Evolutionary conservation across 768 basidiomycete species (phyloP).

Genomic region (Leucocoprinus sp.): DNA sequence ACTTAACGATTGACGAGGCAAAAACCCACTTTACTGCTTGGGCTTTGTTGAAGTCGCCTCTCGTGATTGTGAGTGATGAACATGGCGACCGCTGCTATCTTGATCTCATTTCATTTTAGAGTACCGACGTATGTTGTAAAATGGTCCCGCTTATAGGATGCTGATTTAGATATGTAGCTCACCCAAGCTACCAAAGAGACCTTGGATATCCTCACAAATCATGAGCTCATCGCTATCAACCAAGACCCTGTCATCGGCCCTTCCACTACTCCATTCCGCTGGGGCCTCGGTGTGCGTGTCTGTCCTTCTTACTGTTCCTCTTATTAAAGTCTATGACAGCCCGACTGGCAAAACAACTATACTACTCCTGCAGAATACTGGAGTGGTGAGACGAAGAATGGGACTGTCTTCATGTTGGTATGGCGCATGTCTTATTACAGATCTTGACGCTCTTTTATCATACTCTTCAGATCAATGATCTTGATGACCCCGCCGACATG

Average conservation of each 20-base stretch:
- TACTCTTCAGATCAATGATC: constrained; percentile 44
- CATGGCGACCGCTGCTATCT: background rate
- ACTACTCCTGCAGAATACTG: constrained; percentile 63
- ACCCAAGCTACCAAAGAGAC: constrained; percentile 33
- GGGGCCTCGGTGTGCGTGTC: constrained; percentile 55
- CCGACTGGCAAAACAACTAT: constrained; percentile 33
- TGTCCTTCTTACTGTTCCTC: background rate
- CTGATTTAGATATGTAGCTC: background rate
- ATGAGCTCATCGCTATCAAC: constrained; percentile 63
- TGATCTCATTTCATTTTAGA: background rate
- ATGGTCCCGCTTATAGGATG: background rate
- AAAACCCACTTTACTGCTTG: constrained; percentile 69
- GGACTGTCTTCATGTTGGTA: constrained; percentile 61
- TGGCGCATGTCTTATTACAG: constrained; percentile 12
- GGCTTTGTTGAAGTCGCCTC: constrained; percentile 62
- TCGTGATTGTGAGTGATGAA: constrained; percentile 36
- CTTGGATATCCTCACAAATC: constrained; percentile 49
- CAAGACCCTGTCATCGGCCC: constrained; percentile 57
- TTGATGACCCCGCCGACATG: constrained; percentile 48
- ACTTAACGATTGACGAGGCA: constrained; percentile 51
- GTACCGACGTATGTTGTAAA: constrained; percentile 19
- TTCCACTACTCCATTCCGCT: constrained; percentile 55
- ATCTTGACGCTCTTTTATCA: too few species aligned
- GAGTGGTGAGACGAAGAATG: constrained; percentile 59
- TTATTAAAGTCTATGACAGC: constrained; percentile 17